Percentiles rank a stretch among this genome's conserved stretches.
phyloP scores from a whole-genome alignment of 805 yeast genomes.

The Myxozyma mucilagina region DNA sequence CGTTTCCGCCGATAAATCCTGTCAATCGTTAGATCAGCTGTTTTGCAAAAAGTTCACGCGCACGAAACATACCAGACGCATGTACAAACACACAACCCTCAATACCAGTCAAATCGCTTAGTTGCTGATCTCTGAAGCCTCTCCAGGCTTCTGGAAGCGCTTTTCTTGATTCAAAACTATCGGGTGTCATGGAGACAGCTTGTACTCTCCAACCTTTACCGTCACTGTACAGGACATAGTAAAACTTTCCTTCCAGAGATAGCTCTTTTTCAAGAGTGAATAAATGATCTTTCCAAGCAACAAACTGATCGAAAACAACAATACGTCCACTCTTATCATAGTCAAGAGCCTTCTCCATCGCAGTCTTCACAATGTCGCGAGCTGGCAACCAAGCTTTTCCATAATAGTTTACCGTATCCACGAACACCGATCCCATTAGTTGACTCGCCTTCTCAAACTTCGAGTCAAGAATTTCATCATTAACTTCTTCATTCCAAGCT shows the following conservation, averaged over 20 bases:
- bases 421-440: conserved; percentile 81
- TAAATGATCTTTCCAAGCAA: conserved; percentile 95
- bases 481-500: conserved; percentile 69
- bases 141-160: conserved; percentile 91
- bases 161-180: conserved; percentile 80
- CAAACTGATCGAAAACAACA: conserved; percentile 68
- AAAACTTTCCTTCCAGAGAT: conserved; percentile 43
- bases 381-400: conserved; percentile 94
- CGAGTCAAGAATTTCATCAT: conserved; percentile 61
- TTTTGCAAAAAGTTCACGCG: conserved; percentile 36
- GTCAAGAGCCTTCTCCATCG: conserved; percentile 60
- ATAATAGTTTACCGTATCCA: conserved; percentile 61
- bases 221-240: conserved; percentile 81
- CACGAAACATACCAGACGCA: conserved; percentile 47
- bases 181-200: conserved; percentile 79
- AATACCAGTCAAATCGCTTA: conserved; percentile 73
- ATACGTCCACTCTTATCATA: conserved; percentile 73
- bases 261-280: conserved; percentile 65
- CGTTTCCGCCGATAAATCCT: conserved; percentile 95
- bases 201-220: conserved; percentile 76
- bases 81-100: conserved; percentile 88
- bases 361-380: conserved; percentile 68
- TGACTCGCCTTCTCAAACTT: conserved; percentile 70
- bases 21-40: conserved; percentile 39
- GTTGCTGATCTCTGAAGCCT: conserved; percentile 88